Percentiles rank a stretch among this genome's conserved stretches.
These are phyloP conservation scores for Chlorophyllum brunneum DNA, from an alignment of 768 basidiomycete genomes.

Conservation along the genomic window DNA sequence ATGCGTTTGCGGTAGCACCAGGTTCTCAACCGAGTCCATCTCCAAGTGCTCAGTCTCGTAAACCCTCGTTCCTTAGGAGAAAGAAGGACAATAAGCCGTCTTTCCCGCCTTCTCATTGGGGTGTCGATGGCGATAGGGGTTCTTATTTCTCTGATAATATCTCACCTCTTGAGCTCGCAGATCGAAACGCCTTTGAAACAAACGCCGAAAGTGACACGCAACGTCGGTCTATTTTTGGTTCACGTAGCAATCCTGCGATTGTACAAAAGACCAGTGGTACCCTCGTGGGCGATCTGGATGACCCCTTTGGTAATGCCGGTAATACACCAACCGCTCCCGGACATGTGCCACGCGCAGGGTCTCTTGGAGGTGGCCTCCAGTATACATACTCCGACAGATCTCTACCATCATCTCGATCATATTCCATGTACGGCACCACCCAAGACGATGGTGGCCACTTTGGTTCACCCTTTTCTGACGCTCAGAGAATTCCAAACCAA, in stretches of 20 bases:
- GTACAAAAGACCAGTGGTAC: background rate
- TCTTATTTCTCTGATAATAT: slow-evolving; percentile 46
- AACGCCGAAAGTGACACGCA: background rate
- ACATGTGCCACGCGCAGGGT: slow-evolving; percentile 1
- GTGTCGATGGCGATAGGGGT: slow-evolving; percentile 39
- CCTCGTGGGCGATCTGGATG: slow-evolving; percentile 9
- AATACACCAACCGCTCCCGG: background rate
- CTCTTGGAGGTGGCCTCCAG: slow-evolving; percentile 1
- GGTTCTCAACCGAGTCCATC: slow-evolving; percentile 33
- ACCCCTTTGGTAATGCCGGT: slow-evolving; percentile 3
- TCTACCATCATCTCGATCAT: background rate
- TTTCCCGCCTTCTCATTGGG: slow-evolving; percentile 71
- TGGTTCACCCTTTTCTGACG: background rate
- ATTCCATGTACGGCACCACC: background rate
- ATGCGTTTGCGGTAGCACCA: slow-evolving; percentile 51
- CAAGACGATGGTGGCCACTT: background rate
- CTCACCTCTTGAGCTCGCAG: background rate
- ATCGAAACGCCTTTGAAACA: background rate
- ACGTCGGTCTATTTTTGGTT: slow-evolving; percentile 9
- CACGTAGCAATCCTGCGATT: background rate
- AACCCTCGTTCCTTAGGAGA: slow-evolving; percentile 33
- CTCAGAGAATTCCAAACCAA: background rate
- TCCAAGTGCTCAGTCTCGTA: slow-evolving; percentile 17
- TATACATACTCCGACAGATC: background rate
- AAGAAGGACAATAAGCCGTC: slow-evolving; percentile 42